phyloP scores from a whole-genome alignment of 225 moss, liverwort and hornwort species.

The Bryum argenteum region DNA sequence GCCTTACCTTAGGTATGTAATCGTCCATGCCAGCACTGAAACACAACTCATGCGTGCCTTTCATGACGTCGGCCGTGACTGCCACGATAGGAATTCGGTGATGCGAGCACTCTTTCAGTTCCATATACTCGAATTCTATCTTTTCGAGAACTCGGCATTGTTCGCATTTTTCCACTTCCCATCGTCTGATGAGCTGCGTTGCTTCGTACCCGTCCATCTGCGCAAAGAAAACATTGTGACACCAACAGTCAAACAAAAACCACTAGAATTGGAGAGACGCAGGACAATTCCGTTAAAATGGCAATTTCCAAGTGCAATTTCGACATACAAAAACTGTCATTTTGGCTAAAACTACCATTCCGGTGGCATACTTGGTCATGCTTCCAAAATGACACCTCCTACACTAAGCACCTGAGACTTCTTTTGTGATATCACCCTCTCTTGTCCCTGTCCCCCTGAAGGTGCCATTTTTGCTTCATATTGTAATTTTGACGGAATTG shows the following conservation, averaged over 20 bases:
- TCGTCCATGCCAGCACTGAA: conserved; percentile 90
- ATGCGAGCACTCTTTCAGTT: conserved; percentile 61
- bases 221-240: conserved; percentile 3
- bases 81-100: conserved; percentile 80
- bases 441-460: no score
- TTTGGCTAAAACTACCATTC: no score
- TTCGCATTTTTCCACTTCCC: conserved; percentile 75
- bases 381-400: no score
- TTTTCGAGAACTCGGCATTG: conserved; percentile 49
- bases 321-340: no score
- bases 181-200: conserved; percentile 70
- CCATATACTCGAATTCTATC: conserved; percentile 38
- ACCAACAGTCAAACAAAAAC: neutral
- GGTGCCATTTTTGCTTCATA: no score
- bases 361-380: no score
- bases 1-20: conserved; percentile 79
- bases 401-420: no score
- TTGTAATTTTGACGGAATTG: no score
- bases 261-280: no score
- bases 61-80: conserved; percentile 95
- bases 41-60: conserved; percentile 88
- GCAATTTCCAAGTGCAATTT: no score
- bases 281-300: no score
- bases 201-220: conserved; percentile 93
- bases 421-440: no score